phyloP scores from a whole-genome alignment of 1,284 basidiomycete genomes.

The Marasmius oreades region DNA sequence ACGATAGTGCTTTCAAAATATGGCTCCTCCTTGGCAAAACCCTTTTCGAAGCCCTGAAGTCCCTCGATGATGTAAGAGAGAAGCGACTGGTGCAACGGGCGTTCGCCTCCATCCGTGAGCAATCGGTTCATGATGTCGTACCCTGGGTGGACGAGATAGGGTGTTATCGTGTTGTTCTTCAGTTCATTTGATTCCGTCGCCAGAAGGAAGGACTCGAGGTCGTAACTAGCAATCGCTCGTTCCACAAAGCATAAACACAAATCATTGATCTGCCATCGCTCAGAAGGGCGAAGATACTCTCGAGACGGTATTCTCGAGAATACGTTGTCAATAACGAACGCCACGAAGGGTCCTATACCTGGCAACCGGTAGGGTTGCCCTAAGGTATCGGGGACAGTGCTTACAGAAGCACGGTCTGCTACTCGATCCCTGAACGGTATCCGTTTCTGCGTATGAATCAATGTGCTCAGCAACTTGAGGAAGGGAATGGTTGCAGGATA shows the following conservation, averaged over 20 bases:
- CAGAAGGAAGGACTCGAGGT: slow-evolving; percentile 64
- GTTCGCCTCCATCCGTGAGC: slow-evolving; percentile 57
- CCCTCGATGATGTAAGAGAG: slow-evolving; percentile 78
- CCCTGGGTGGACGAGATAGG: slow-evolving; percentile 77
- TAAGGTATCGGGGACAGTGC: slow-evolving; percentile 74
- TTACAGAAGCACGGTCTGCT: slow-evolving; percentile 55
- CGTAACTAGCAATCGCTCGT: slow-evolving; percentile 76
- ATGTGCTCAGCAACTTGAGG: slow-evolving; percentile 75
- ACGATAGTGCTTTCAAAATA: slow-evolving; percentile 75
- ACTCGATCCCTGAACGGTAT: slow-evolving; percentile 58
- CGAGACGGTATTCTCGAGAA: slow-evolving; percentile 69
- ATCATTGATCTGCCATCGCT: slow-evolving; percentile 88
- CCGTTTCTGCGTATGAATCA: slow-evolving; percentile 76
- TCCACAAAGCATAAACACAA: slow-evolving; percentile 85
- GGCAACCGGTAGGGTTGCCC: slow-evolving; percentile 74
- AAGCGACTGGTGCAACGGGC: slow-evolving; percentile 62
- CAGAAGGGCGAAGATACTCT: slow-evolving; percentile 72
- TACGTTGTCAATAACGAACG: slow-evolving; percentile 88
- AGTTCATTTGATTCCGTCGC: slow-evolving; percentile 46
- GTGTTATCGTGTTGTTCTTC: slow-evolving; percentile 49
- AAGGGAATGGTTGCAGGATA: slow-evolving; percentile 91
- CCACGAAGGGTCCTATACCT: slow-evolving; percentile 75
- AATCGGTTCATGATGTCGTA: slow-evolving; percentile 84
- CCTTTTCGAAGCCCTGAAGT: slow-evolving; percentile 72
- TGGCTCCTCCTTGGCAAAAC: slow-evolving; percentile 63